These are phyloP conservation scores for Epicoccum nigrum DNA, from an alignment of 2,329 filamentous ascomycete species.

Conservation along the genomic window DNA sequence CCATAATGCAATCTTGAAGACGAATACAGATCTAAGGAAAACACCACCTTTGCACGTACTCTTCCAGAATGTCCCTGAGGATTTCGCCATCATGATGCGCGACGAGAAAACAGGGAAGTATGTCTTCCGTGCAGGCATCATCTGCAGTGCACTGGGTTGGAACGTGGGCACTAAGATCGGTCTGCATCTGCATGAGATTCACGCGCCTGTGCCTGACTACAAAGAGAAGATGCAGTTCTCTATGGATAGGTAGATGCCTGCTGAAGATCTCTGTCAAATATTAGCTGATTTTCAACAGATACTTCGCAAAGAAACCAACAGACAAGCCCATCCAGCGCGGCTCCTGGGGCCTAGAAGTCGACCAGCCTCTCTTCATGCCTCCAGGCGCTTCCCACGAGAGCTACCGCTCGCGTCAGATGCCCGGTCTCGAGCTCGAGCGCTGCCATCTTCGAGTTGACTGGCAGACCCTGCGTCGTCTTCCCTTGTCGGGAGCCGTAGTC, in stretches of 20 bases:
- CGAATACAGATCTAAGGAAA: slow-evolving; percentile 63
- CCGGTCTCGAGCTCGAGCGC: slow-evolving; percentile 62
- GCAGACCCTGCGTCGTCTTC: slow-evolving; percentile 82
- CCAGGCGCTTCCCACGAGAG: slow-evolving; percentile 69
- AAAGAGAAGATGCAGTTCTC: slow-evolving; percentile 86
- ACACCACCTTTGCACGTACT: slow-evolving; percentile 72
- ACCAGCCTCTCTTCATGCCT: slow-evolving; percentile 76
- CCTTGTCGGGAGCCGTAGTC: slow-evolving; percentile 74
- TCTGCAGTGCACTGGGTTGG: slow-evolving; percentile 84
- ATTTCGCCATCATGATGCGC: slow-evolving; percentile 78
- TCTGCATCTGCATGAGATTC: slow-evolving; percentile 71
- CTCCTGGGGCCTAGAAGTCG: slow-evolving; percentile 82
- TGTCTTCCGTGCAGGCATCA: slow-evolving; percentile 73
- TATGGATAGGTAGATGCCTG: slow-evolving; percentile 85
- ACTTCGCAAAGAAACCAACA: slow-evolving; percentile 77
- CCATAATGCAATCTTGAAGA: slow-evolving; percentile 71
- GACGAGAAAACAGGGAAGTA: slow-evolving; percentile 76
- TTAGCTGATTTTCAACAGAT: too few relatives aligned
- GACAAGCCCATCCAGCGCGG: slow-evolving; percentile 80
- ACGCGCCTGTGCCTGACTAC: slow-evolving; percentile 78
- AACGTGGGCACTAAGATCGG: slow-evolving; percentile 77
- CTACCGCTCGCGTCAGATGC: slow-evolving; percentile 64
- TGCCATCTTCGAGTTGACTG: slow-evolving; percentile 80
- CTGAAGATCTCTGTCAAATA: too few relatives aligned
- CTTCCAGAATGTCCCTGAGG: slow-evolving; percentile 80